Evolutionary conservation across 202 grass and related monocot species (phyloP).

Genomic region (Brachypodium distachyon): DNA sequence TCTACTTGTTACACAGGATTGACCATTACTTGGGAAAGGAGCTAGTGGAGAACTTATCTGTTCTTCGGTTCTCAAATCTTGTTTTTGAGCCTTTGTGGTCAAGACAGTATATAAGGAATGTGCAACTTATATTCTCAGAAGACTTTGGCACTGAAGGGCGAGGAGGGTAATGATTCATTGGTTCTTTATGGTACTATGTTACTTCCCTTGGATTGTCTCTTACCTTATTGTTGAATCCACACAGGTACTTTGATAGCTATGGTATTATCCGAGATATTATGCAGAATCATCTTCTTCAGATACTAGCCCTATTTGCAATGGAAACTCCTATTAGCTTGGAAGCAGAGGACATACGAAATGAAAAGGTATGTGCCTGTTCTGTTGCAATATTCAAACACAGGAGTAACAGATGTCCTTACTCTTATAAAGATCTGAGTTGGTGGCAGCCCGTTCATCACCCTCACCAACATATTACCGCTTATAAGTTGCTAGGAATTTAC

Average conservation of each 20-base stretch:
- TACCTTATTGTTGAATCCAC: slow-evolving; percentile 18
- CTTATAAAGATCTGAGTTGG: no score
- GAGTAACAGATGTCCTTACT: no score
- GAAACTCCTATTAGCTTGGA: slow-evolving; percentile 96
- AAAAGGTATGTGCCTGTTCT: slow-evolving; percentile 59
- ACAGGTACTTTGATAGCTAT: slow-evolving; percentile 92
- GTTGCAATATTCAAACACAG: neutral
- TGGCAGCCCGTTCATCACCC: no score
- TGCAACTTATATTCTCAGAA: slow-evolving; percentile 97
- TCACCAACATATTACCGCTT: no score
- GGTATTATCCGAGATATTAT: slow-evolving; percentile 99
- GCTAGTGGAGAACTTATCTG: slow-evolving; percentile 88
- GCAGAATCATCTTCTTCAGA: slow-evolving; percentile 99
- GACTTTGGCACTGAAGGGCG: slow-evolving; percentile 96
- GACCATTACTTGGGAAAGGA: slow-evolving; percentile 95
- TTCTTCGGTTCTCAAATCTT: slow-evolving; percentile 98
- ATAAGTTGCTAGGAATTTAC: no score
- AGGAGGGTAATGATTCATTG: slow-evolving; percentile 60
- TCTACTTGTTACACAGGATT: slow-evolving; percentile 45
- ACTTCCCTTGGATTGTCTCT: slow-evolving; percentile 9
- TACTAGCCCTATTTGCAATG: slow-evolving; percentile 97
- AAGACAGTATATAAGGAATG: slow-evolving; percentile 94
- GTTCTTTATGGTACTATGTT: neutral
- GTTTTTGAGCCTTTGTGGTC: slow-evolving; percentile 98
- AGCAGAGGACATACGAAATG: slow-evolving; percentile 97